Evolutionary conservation across 1,139 yeast species (phyloP).

Genomic region (Yamadazyma spencermartinsiae): DNA sequence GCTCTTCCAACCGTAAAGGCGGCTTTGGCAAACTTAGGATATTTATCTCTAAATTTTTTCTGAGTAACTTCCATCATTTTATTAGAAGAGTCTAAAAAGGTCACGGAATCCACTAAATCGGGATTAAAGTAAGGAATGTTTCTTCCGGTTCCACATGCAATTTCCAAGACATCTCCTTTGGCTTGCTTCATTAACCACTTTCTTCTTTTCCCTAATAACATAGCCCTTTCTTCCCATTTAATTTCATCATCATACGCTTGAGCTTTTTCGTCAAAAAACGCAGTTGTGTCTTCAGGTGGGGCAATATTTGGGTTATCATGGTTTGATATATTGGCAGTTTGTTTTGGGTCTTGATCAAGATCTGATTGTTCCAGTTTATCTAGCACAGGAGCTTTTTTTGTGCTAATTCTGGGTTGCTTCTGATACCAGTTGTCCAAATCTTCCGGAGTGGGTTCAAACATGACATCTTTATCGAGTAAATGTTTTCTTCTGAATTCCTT

Average conservation of each 20-base stretch:
- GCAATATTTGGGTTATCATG: conserved; percentile 46
- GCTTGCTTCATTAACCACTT: conserved; percentile 80
- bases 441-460: conserved; percentile 55
- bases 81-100: conserved; percentile 80
- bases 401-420: conserved; percentile 33
- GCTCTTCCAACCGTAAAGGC: conserved; percentile 93
- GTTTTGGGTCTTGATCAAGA: conserved; percentile 6
- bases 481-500: conserved; percentile 51
- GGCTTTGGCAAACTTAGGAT: conserved; percentile 66
- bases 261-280: conserved; percentile 78
- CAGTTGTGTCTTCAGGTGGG: conserved; percentile 79
- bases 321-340: conserved; percentile 19
- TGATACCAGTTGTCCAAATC: conserved; percentile 49
- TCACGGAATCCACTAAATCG: conserved; percentile 62
- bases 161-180: conserved; percentile 87
- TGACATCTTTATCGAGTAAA: conserved; percentile 41
- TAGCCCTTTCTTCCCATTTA: conserved; percentile 81
- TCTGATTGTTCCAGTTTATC: conserved; percentile 18
- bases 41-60: conserved; percentile 66
- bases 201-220: conserved; percentile 81
- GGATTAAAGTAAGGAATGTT: conserved; percentile 75
- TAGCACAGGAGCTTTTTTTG: conserved; percentile 29
- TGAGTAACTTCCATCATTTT: conserved; percentile 86
- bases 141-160: conserved; percentile 95
- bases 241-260: conserved; percentile 79